phyloP scores from a whole-genome alignment of 108 stramenopile genomes.

The Cyclotella distinguenda region DNA sequence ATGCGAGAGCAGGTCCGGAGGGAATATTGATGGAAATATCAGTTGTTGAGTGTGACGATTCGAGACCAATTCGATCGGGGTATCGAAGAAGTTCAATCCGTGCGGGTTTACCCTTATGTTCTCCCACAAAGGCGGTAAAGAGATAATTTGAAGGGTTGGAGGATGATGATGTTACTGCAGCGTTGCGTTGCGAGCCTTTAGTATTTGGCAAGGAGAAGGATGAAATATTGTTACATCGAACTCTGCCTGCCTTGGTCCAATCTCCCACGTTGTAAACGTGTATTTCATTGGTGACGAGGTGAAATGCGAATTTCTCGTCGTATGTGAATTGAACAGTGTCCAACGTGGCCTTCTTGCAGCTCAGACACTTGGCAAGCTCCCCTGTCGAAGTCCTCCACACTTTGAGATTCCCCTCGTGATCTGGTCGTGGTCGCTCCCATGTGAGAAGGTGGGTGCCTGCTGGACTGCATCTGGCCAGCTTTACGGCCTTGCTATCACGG shows the following conservation, averaged over 20 bases:
- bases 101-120: constrained; percentile 88
- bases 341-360: constrained; percentile 73
- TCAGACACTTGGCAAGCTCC: constrained; percentile 56
- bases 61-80: constrained; percentile 46
- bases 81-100: constrained; percentile 72
- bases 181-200: constrained; percentile 14
- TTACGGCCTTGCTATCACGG: constrained; percentile 46
- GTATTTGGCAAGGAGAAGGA: constrained; percentile 55
- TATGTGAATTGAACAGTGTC: constrained; percentile 88
- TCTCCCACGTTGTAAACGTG: constrained; percentile 50
- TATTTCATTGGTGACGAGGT: constrained; percentile 72
- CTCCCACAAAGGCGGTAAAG: constrained; percentile 82
- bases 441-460: constrained; percentile 82
- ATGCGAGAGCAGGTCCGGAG: constrained; percentile 54
- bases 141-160: constrained; percentile 30
- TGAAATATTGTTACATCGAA: constrained; percentile 57
- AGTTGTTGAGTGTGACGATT: constrained; percentile 18
- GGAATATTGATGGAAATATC: constrained; percentile 3
- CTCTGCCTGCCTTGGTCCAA: constrained; percentile 42
- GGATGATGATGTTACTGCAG: background rate
- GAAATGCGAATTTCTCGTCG: constrained; percentile 79
- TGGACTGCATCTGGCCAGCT: constrained; percentile 78
- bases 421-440: constrained; percentile 60
- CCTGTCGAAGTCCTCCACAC: constrained; percentile 70
- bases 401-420: constrained; percentile 63